Evolutionary conservation across 768 basidiomycete genomes (phyloP), one percentile per base, ranked within the genome.

Genomic region (Leccinellum luteum): DNA sequence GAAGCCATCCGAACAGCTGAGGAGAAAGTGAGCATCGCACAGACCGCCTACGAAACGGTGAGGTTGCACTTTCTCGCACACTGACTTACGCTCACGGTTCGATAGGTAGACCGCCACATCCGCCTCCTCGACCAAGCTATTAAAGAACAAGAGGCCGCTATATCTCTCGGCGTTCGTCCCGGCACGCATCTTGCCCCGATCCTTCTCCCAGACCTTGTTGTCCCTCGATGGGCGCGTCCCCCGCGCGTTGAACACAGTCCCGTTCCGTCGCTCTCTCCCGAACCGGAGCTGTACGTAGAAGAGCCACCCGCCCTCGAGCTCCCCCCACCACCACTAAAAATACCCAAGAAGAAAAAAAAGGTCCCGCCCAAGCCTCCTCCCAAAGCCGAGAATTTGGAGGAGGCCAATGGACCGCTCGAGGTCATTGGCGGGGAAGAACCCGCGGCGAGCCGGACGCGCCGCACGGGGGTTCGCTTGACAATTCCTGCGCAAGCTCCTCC

Each of bases 21-120:
- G 59, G 91, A 94, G 69, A 92, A 92, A 67, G 81, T 88, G 30
- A 89, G 85, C 61, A 77, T 92, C 17, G 86, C 90, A 3, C 81
- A 83, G 62, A 81, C 88, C 10, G 82, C 84, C 25, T 82, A 84
- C 62, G 86, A 90, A 63, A 83, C 85, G 34, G 91, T 91, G 67
- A 58, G 84, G 66, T 48, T 47, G 1, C 44, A 60, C 56, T 56
- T 62, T 27, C 55, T 30, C 55, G 19, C 35, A 35, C 17, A 35
- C 35, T 7, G 17, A 35, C 15, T 35, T 7, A 35, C 17, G 8
- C 17, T 17, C 28, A 28, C 6, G 6, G 28, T 28, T 41, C 17
- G 17, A 48, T 55, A 94, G 92, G 81, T 92, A 13, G 88, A 92
- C 60, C 80, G 92, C 34, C 90, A 93, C 65, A 85, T 90, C 28